Evolutionary conservation across 2,329 filamentous ascomycete species (phyloP).

Genomic region (Penicillium verrucosum): DNA sequence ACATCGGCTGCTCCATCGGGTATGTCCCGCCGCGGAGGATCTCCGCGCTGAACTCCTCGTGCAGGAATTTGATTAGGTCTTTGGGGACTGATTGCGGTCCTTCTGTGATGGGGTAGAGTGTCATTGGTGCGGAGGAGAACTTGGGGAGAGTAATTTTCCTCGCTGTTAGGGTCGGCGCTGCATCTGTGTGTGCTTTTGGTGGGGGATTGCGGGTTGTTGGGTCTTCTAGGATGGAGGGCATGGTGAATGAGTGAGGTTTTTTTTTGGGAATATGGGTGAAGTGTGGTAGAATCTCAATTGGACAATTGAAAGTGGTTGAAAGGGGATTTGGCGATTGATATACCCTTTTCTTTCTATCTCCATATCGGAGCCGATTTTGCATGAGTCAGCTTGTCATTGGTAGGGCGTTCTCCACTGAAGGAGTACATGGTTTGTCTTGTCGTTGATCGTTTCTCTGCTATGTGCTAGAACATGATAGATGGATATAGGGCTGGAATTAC

Average conservation of each 20-base stretch:
- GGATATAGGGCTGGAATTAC: not conserved
- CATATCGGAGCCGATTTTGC: slow-evolving; percentile 1
- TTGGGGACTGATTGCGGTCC: slow-evolving; percentile 24
- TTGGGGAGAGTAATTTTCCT: slow-evolving; percentile 27
- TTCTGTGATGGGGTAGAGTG: slow-evolving; percentile 29
- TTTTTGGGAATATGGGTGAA: not conserved
- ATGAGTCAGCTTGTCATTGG: slow-evolving; percentile 22
- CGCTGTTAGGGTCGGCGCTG: slow-evolving; percentile 23
- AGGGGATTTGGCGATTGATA: not conserved
- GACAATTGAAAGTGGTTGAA: not conserved
- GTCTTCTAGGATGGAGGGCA: slow-evolving; percentile 40
- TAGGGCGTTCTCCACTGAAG: slow-evolving; percentile 17
- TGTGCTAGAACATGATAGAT: not conserved
- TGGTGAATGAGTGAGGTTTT: slow-evolving; percentile 5
- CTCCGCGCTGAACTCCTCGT: slow-evolving; percentile 35
- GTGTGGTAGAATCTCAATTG: not conserved
- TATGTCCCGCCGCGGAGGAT: slow-evolving; percentile 38
- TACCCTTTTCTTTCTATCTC: slow-evolving; percentile 1
- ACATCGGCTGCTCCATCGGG: slow-evolving; percentile 38
- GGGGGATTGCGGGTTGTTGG: slow-evolving; percentile 28
- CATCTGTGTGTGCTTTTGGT: slow-evolving; percentile 19
- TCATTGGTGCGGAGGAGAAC: slow-evolving; percentile 18
- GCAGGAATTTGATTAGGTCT: slow-evolving; percentile 28
- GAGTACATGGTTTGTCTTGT: not conserved
- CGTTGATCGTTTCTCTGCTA: not conserved